A percentile compares a stretch with the other conserved stretches of the same genome.
Conservation (phyloP, 352 stramenopile species). For the Phytophthora meadii region DNA sequence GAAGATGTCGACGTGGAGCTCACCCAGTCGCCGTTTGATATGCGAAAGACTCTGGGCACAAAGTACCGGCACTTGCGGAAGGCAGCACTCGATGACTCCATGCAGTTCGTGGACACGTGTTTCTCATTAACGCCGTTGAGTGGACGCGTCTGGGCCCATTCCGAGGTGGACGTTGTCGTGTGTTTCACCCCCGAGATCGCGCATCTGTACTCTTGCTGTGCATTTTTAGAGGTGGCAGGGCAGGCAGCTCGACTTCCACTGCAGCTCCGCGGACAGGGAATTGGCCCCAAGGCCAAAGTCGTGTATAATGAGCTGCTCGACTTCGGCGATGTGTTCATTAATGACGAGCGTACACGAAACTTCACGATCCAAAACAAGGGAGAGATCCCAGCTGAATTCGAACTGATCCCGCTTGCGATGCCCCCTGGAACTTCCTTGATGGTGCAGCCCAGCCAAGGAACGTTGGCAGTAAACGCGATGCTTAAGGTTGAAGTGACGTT, state of each 20-base stretch:
- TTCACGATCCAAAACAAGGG: slow-evolving; percentile 94
- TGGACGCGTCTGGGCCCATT: slow-evolving; percentile 93
- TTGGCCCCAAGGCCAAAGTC: slow-evolving; percentile 93
- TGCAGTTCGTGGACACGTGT: slow-evolving; percentile 95
- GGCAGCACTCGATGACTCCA: slow-evolving; percentile 88
- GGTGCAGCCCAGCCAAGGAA: slow-evolving; percentile 58
- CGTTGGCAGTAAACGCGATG: slow-evolving; percentile 80
- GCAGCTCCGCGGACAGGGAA: slow-evolving; percentile 89
- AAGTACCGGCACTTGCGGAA: slow-evolving; percentile 94
- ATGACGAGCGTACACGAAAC: slow-evolving; percentile 85
- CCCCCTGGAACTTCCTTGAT: slow-evolving; percentile 45
- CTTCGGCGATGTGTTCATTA: slow-evolving; percentile 96
- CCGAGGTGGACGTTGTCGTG: slow-evolving; percentile 91
- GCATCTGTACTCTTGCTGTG: slow-evolving; percentile 78
- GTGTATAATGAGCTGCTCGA: slow-evolving; percentile 95
- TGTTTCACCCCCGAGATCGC: slow-evolving; percentile 89
- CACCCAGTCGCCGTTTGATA: slow-evolving; percentile 64
- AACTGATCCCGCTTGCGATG: slow-evolving; percentile 54
- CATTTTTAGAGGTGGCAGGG: slow-evolving; percentile 92
- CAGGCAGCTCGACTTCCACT: slow-evolving; percentile 90
- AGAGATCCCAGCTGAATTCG: slow-evolving; percentile 91
- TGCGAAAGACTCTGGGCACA: slow-evolving; percentile 72
- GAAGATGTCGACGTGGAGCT: slow-evolving; percentile 26
- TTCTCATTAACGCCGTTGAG: slow-evolving; percentile 90
- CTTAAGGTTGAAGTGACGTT: slow-evolving; percentile 90